A percentile compares a stretch with the other conserved stretches of the same genome.
These are phyloP conservation scores for Taxawa tesnikishii DNA, from an alignment of 2,329 filamentous ascomycete genomes.

Conservation along the genomic window DNA sequence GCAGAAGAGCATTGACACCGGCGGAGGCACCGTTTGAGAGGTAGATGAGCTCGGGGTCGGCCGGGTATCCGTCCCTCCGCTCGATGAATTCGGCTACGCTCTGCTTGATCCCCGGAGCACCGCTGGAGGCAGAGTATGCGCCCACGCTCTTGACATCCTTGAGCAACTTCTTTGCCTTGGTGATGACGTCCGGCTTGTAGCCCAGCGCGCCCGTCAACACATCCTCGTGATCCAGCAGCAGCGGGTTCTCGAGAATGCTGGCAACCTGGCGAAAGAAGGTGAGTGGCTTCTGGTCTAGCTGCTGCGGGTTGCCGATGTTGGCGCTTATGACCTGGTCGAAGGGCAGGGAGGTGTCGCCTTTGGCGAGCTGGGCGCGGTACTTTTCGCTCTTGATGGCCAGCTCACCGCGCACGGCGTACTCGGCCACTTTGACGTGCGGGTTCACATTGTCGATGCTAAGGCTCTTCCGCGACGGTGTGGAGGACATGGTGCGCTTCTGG, in stretches of 20 bases:
- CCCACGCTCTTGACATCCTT: constrained; percentile 81
- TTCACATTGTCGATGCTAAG: constrained; percentile 84
- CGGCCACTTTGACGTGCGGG: constrained; percentile 69
- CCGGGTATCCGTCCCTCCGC: constrained; percentile 73
- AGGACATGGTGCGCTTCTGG: constrained; percentile 2
- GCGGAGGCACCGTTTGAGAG: constrained; percentile 85
- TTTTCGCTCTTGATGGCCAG: constrained; percentile 87
- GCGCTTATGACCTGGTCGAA: constrained; percentile 89
- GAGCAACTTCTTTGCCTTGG: constrained; percentile 68
- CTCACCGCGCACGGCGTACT: constrained; percentile 95
- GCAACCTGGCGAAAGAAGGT: constrained; percentile 98
- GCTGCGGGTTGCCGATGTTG: constrained; percentile 98
- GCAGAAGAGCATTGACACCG: constrained; percentile 85
- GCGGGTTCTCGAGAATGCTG: constrained; percentile 82
- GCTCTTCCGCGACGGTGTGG: constrained; percentile 5
- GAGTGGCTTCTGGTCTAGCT: constrained; percentile 97
- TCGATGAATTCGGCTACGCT: constrained; percentile 91
- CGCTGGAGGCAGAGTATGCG: constrained; percentile 90
- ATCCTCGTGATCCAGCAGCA: constrained; percentile 69
- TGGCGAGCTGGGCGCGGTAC: constrained; percentile 61
- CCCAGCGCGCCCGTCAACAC: constrained; percentile 63
- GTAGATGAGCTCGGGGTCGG: constrained; percentile 73
- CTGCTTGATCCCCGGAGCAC: constrained; percentile 73
- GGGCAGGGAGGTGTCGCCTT: constrained; percentile 54
- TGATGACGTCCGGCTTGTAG: constrained; percentile 83